Evolutionary conservation across 352 stramenopile genomes (phyloP).

Genomic region (Phytophthora pistaciae): DNA sequence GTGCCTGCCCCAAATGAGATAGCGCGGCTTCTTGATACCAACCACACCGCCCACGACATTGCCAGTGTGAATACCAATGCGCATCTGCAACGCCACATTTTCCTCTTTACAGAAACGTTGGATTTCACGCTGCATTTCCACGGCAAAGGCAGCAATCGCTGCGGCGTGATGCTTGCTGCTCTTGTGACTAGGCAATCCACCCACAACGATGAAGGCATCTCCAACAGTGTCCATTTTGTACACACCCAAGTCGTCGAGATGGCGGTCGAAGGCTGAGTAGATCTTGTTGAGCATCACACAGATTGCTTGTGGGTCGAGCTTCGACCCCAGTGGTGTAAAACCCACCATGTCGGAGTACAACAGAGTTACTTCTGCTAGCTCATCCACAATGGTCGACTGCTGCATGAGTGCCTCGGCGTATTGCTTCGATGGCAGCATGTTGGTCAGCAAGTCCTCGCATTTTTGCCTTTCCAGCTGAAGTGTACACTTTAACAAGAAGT

Average conservation of each 20-base stretch:
- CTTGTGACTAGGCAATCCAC: conserved; percentile 74
- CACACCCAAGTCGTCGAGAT: conserved; percentile 81
- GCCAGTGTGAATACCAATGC: conserved; percentile 87
- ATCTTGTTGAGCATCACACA: conserved; percentile 87
- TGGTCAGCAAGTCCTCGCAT: conserved; percentile 83
- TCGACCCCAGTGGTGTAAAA: conserved; percentile 76
- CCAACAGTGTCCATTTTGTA: conserved; percentile 92
- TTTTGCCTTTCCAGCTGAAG: conserved; percentile 82
- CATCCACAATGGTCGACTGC: conserved; percentile 81
- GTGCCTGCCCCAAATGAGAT: conserved; percentile 87
- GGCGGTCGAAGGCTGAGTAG: conserved; percentile 83
- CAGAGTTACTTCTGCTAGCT: conserved; percentile 84
- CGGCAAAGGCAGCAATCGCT: conserved; percentile 80
- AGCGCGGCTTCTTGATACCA: conserved; percentile 86
- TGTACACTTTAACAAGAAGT: conserved; percentile 87
- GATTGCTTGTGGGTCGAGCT: conserved; percentile 68
- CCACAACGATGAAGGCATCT: conserved; percentile 88
- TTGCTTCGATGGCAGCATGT: conserved; percentile 84
- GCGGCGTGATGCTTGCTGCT: conserved; percentile 77
- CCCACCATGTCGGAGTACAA: conserved; percentile 91
- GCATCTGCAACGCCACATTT: conserved; percentile 84
- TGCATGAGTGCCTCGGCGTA: conserved; percentile 81
- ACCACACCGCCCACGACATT: conserved; percentile 87
- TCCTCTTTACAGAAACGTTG: conserved; percentile 70
- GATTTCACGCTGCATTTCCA: conserved; percentile 90